Evolutionary conservation across 371 early-diverging fungal genomes (phyloP).

Genomic region (Apophysomyces ossiformis): DNA sequence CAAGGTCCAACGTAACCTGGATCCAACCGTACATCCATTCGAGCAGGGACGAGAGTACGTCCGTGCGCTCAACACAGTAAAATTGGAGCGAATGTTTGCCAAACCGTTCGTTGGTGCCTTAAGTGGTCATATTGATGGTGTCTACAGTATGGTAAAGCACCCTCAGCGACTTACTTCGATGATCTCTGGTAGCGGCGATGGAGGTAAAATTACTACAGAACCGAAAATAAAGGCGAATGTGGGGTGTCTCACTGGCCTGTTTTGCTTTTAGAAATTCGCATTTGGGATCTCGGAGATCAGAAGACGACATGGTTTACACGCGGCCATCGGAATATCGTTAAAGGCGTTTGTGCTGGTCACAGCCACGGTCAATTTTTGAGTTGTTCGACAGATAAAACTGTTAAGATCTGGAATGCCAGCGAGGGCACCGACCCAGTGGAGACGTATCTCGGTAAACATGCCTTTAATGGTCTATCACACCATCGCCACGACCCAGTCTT

Average conservation of each 20-base stretch:
- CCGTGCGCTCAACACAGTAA: slow-evolving; percentile 95
- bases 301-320: slow-evolving; percentile 73
- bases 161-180: slow-evolving; percentile 79
- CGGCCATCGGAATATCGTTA: slow-evolving; percentile 84
- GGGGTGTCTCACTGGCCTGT: background rate
- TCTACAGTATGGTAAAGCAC: slow-evolving; percentile 94
- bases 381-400: slow-evolving; percentile 88
- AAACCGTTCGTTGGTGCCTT: slow-evolving; percentile 97
- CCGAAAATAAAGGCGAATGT: too few species aligned
- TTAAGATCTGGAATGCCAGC: slow-evolving; percentile 81
- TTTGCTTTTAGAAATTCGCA: slow-evolving; percentile 65
- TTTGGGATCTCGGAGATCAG: slow-evolving; percentile 83
- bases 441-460: slow-evolving; percentile 78
- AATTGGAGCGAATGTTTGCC: slow-evolving; percentile 97
- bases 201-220: slow-evolving; percentile 56
- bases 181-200: slow-evolving; percentile 94
- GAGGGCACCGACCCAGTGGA: slow-evolving; percentile 58
- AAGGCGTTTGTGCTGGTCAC: slow-evolving; percentile 77
- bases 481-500: slow-evolving; percentile 84
- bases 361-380: slow-evolving; percentile 74
- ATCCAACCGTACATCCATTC: slow-evolving; percentile 93
- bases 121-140: slow-evolving; percentile 95
- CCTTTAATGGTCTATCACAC: slow-evolving; percentile 83
- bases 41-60: slow-evolving; percentile 97
- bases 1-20: slow-evolving; percentile 90